These are phyloP conservation scores for Neurospora cerealis DNA, from an alignment of 495 filamentous ascomycete species.

Conservation along the genomic window DNA sequence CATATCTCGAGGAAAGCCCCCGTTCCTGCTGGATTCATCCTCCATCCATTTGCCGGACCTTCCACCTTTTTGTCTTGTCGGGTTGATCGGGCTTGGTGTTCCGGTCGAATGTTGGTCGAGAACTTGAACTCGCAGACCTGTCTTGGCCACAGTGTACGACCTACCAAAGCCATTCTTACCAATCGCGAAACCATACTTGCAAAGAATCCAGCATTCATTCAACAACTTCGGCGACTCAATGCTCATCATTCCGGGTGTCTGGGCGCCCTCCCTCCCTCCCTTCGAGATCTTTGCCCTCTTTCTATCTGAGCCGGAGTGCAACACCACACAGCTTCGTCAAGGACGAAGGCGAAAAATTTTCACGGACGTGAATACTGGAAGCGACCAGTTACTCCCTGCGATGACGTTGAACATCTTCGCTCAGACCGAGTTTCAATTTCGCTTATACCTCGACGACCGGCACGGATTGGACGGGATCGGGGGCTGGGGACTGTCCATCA, in stretches of 20 bases:
- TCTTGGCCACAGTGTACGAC: background rate
- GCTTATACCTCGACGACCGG: constrained; percentile 15
- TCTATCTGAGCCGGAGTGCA: background rate
- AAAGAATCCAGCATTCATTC: background rate
- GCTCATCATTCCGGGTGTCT: background rate
- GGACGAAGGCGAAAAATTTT: constrained; percentile 22
- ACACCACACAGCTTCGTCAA: background rate
- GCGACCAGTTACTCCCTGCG: constrained; percentile 10
- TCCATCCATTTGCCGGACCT: background rate
- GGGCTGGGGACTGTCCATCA: constrained; percentile 3
- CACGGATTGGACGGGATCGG: constrained; percentile 10
- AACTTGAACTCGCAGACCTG: background rate
- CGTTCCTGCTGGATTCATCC: background rate
- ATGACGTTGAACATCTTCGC: constrained; percentile 5
- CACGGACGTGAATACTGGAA: constrained; percentile 18
- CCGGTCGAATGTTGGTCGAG: background rate
- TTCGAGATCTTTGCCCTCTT: background rate
- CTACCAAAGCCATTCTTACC: background rate
- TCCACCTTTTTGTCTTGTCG: background rate
- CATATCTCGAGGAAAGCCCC: background rate
- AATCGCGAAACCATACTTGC: background rate
- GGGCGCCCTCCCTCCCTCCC: background rate
- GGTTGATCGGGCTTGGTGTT: background rate
- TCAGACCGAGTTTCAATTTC: constrained; percentile 17
- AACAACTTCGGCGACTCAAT: background rate